Evolutionary conservation across 2,329 filamentous ascomycete genomes (phyloP), one percentile per base, ranked within the genome.

Genomic region (Emericellopsis atlantica): DNA sequence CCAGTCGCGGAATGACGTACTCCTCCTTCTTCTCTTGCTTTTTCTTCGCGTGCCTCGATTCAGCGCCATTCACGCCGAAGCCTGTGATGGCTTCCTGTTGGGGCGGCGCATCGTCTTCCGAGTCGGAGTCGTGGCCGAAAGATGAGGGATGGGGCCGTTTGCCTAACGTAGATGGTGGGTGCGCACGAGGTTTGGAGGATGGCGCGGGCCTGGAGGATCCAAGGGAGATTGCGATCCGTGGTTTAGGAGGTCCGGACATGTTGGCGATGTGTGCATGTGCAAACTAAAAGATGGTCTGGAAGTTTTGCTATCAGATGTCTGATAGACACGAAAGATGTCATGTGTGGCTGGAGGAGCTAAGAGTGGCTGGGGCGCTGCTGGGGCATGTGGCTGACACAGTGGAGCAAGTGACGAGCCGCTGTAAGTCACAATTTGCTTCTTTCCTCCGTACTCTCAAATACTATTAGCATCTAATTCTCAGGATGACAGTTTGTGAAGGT

Each of bases 1-100:
- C 60, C 50, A 72, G 65, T 32, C 61, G 61, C 24, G 67, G 62
- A 47, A 86, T 85, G 15, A 84, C 62, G 36, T 76, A 63, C 7
- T 67, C 49, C 44, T 55, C 59, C 44, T 56, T 56, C 29, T 49
- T 46, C n/a, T 47, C 47, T 38, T 45, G 49, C 16, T 43, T 10
- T 8, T 48, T 45, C 21, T 51, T 57, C 44, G 35, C 62, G 56
- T 46, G 57, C 48, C 46, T 72, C 62, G 48, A 58, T 46, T 62
- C 60, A 12, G 58, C 58, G 9, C 59, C 59, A 11, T 72, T 69
- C 22, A 54, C 60, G 1, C 66, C 67, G 45, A 74, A 71, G 0
- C 65, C 69, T 7, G 67, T 69, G 24, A 77, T 72, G 21, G 51
- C 54, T 50, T 76, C 67, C 46, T 67, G 62, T 40, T 47, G 45